Base-by-base conservation (phyloP, 768 basidiomycete genomes). In the Cystobasidium onofrii region DNA sequence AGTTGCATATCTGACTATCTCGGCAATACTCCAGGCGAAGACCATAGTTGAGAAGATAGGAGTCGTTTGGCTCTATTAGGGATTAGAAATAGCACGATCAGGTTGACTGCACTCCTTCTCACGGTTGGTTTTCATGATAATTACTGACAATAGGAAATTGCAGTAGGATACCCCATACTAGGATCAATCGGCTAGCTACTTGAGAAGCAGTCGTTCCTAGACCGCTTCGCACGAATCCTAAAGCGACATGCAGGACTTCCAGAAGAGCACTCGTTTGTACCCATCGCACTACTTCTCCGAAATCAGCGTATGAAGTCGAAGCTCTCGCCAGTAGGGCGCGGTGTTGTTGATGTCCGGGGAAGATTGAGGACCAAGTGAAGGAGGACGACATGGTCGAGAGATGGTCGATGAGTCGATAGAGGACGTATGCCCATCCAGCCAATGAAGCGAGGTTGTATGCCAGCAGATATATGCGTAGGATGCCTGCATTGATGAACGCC, bases 21-120 rank as follows among this genome's bases (percentile, higher is more conserved):
- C 96, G 18, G 92, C 91, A 64, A 88, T 75, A 0, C 90, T 89
- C 96, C 96, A 98, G 0, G 94, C 89, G 75, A 95, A 81, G 67
- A 97, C 86, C 92, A 97, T 95, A 63, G 89, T 88, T 6, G 90
- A 86, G 83, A 90, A 97, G 31, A 93, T 80, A 1, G 96, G 90
- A 79, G 86, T 88, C 1, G 83, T 79, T 76, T 87, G 89, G 31
- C 89, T 80, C 65, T 81, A 81, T 46, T 17, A 63, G 25, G 60
- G 12, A 4, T 12, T 60, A 27, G 33, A 60, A 57, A 41, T 23
- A 64, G 50, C 18, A 20, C 43, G 23, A 74, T 61, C 54, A 60
- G 23, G 20, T 9, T 0, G 23, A 15, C 25, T 27, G 20, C 46
- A 50, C 10, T 20, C 9, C 18, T 43, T 43, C 41, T 9, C 41